Evolutionary conservation across 495 filamentous ascomycete genomes (phyloP).

Genomic region (Penicillium egyptiacum): DNA sequence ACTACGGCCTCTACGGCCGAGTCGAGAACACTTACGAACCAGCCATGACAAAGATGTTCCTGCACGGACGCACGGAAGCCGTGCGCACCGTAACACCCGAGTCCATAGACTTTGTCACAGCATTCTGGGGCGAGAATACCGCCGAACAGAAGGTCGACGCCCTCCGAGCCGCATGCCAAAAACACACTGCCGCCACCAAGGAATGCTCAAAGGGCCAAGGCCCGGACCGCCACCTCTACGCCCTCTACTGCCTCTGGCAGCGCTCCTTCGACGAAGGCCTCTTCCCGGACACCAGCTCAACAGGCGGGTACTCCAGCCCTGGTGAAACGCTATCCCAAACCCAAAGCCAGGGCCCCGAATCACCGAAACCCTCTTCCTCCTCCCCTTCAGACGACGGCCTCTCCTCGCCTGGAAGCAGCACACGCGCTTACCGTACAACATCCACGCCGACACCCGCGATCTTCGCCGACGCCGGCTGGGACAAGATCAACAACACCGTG

Average conservation of each 20-base stretch:
- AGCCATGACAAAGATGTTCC: constrained; percentile 93
- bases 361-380: constrained; percentile 47
- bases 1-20: constrained; percentile 94
- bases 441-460: constrained; percentile 64
- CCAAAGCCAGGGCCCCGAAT: constrained; percentile 40
- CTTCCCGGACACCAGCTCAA: constrained; percentile 58
- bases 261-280: constrained; percentile 73
- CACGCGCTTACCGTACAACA: constrained; percentile 33
- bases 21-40: constrained; percentile 96
- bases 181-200: constrained; percentile 75
- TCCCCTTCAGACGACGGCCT: constrained; percentile 45
- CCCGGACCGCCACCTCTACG: constrained; percentile 92
- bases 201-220: constrained; percentile 90
- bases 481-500: constrained; percentile 91
- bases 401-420: constrained; percentile 33
- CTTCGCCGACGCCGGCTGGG: constrained; percentile 89
- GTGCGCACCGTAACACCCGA: constrained; percentile 83
- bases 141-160: constrained; percentile 79
- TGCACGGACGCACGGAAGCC: constrained; percentile 93
- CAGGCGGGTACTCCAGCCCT: constrained; percentile 53
- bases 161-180: constrained; percentile 76
- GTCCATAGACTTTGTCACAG: constrained; percentile 80
- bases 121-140: constrained; percentile 92
- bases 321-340: constrained; percentile 31
- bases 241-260: constrained; percentile 94